Evolutionary conservation across 306 rosid genomes (phyloP).

Genomic region (Malus sylvestris): DNA sequence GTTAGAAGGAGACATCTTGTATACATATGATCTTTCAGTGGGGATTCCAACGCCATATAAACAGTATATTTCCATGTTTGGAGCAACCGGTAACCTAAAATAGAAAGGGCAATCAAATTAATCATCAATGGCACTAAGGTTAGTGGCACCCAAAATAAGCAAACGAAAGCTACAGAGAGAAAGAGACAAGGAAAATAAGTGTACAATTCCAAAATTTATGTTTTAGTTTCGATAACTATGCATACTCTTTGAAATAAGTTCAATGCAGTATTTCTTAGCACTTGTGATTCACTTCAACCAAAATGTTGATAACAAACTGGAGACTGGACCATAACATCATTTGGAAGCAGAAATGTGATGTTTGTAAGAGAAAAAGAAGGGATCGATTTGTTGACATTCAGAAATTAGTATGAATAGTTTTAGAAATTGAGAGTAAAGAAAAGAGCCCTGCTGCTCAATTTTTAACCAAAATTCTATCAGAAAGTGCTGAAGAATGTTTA

Average conservation of each 20-base stretch:
- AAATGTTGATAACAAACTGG: not conserved
- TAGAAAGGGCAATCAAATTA: not conserved
- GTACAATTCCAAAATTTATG: not conserved
- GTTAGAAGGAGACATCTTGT: constrained; percentile 37
- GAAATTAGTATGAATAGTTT: not conserved
- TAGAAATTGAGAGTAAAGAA: not conserved
- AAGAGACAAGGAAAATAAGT: not conserved
- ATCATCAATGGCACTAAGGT: not conserved
- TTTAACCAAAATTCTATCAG: not conserved
- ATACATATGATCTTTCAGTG: constrained; percentile 46
- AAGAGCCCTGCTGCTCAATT: not conserved
- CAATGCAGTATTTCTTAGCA: not conserved
- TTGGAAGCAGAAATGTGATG: not conserved
- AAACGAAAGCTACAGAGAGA: not conserved
- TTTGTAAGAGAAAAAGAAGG: not conserved
- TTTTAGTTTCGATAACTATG: too few species aligned
- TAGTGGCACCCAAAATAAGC: not conserved
- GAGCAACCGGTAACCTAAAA: constrained; percentile 66
- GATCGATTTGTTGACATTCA: not conserved
- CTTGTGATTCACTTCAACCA: not conserved
- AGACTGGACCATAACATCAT: not conserved
- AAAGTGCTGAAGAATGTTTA: not conserved
- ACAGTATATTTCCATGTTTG: constrained; percentile 70
- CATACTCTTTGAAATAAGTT: not conserved
- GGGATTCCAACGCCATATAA: constrained; percentile 69